These are phyloP conservation scores for Bacterosira constricta DNA, from an alignment of 108 stramenopile genomes.

Conservation along the genomic window DNA sequence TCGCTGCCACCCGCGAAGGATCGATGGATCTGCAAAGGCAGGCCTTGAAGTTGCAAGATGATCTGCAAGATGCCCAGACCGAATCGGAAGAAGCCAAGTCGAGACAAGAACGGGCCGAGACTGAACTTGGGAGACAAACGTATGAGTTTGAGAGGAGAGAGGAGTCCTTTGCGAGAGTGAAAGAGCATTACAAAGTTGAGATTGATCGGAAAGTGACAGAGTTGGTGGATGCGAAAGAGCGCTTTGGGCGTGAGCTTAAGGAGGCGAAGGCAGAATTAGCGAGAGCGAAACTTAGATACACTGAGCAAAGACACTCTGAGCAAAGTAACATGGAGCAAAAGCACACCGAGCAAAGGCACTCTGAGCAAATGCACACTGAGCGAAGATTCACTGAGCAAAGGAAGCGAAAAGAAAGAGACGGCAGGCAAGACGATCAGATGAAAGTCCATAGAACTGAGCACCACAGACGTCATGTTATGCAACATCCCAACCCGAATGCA, in stretches of 20 bases:
- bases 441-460: not conserved
- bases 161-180: slow-evolving; percentile 32
- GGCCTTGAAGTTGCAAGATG: slow-evolving; percentile 31
- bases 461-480: not conserved
- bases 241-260: slow-evolving; percentile 13
- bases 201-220: slow-evolving; percentile 15
- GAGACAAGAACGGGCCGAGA: slow-evolving; percentile 11
- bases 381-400: not conserved
- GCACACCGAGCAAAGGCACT: not conserved
- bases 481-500: not conserved
- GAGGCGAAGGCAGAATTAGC: not conserved
- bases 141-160: slow-evolving; percentile 27
- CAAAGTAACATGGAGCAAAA: not conserved
- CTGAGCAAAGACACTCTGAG: not conserved
- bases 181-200: slow-evolving; percentile 17
- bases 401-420: not conserved
- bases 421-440: not conserved
- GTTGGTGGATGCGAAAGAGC: slow-evolving; percentile 8
- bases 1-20: slow-evolving; percentile 25
- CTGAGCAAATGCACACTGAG: not conserved
- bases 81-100: slow-evolving; percentile 12
- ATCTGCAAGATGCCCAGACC: slow-evolving; percentile 15
- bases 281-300: not conserved
- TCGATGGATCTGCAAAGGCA: slow-evolving; percentile 35
- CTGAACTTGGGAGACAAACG: slow-evolving; percentile 18